phyloP scores from a whole-genome alignment of 768 basidiomycete species.

The Pleurotus citrinopileatus region DNA sequence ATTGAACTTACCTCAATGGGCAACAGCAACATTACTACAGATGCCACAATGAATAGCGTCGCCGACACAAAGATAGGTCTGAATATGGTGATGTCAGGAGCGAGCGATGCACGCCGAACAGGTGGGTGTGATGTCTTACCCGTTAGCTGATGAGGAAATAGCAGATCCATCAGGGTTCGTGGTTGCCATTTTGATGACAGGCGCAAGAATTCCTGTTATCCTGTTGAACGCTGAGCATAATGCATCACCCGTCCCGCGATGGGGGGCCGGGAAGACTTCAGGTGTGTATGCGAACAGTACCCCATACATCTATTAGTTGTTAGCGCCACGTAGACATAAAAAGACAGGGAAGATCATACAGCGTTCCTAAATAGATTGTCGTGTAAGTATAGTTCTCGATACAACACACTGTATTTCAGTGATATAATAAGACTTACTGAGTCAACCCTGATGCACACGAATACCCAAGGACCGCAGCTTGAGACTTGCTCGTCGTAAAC shows the following conservation, averaged over 20 bases:
- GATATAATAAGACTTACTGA: constrained; percentile 34
- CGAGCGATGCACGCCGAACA: too few relatives aligned
- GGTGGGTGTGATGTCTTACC: too few relatives aligned
- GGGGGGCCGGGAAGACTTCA: constrained; percentile 56
- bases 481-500: constrained; percentile 45
- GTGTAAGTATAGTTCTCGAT: too few relatives aligned
- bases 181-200: constrained; percentile 46
- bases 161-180: constrained; percentile 28
- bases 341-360: constrained; percentile 19
- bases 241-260: constrained; percentile 55
- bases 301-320: constrained; percentile 40
- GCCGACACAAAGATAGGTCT: constrained; percentile 51
- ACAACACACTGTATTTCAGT: too few relatives aligned
- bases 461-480: constrained; percentile 38
- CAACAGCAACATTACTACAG: constrained; percentile 35
- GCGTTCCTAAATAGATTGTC: constrained; percentile 33
- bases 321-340: not conserved
- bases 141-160: constrained; percentile 30
- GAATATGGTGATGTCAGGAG: too few relatives aligned
- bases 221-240: constrained; percentile 46
- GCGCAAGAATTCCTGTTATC: constrained; percentile 44
- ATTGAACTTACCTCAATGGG: too few relatives aligned
- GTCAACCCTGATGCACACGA: constrained; percentile 42
- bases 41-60: constrained; percentile 40
- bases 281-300: constrained; percentile 58